phyloP scores from a whole-genome alignment of 2,329 filamentous ascomycete genomes.

The Ceratocystis smalleyi region DNA sequence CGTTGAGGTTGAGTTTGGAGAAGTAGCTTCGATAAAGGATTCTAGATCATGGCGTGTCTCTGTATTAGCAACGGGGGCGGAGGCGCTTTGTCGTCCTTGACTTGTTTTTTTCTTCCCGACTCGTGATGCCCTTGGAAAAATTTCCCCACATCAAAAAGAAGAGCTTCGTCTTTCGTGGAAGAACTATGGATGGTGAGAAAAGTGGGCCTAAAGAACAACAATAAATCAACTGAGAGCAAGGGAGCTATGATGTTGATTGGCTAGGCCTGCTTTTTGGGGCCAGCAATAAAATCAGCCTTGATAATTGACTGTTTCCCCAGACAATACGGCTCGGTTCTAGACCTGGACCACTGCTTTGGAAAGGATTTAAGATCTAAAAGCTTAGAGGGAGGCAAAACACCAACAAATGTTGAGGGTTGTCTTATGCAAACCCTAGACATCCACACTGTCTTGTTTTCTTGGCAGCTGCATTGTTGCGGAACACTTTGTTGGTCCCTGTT shows the following conservation, averaged over 20 bases:
- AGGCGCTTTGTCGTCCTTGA: neutral
- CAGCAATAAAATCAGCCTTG: neutral
- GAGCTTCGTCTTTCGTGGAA: conserved; percentile 4
- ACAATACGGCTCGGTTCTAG: neutral
- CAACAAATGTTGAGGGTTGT: no score
- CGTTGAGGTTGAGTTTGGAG: no score
- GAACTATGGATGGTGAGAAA: neutral
- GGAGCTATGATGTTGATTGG: neutral
- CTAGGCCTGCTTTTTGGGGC: neutral
- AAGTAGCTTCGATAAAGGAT: no score
- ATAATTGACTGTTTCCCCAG: neutral
- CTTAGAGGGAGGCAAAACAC: neutral
- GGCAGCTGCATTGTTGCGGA: neutral
- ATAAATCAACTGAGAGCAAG: neutral
- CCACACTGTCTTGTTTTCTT: neutral
- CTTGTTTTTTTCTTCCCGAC: neutral
- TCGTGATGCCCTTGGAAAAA: neutral
- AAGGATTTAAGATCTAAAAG: neutral
- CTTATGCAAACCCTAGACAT: no score
- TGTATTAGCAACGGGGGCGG: neutral
- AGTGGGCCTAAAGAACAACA: neutral
- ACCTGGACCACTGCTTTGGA: neutral
- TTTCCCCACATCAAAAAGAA: conserved; percentile 6
- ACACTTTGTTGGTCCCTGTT: neutral
- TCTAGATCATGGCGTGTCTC: neutral